A percentile compares a stretch with the other conserved stretches of the same genome.
Evolutionary conservation across 768 basidiomycete species (phyloP).

Genomic region (Flagelloscypha sp.): DNA sequence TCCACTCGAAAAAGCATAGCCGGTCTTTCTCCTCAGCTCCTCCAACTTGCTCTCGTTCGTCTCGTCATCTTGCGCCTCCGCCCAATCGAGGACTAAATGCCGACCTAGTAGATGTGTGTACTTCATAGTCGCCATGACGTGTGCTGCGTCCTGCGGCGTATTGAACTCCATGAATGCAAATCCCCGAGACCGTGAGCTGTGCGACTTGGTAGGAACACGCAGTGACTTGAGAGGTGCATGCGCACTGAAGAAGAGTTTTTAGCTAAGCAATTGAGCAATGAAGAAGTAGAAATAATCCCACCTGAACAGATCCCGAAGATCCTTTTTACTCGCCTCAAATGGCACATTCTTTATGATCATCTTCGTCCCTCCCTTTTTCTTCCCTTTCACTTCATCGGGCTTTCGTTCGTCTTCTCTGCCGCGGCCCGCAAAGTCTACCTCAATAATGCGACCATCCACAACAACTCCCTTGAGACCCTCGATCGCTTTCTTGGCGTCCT

Average conservation of each 20-base stretch:
- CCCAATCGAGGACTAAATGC: constrained; percentile 94
- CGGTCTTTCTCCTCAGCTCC: constrained; percentile 67
- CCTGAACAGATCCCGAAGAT: constrained; percentile 85
- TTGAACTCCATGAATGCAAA: constrained; percentile 97
- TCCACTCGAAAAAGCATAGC: constrained; percentile 66
- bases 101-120: constrained; percentile 95
- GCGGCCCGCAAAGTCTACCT: constrained; percentile 81
- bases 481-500: constrained; percentile 66
- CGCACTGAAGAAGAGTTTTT: constrained; percentile 37
- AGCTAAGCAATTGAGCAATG: too few relatives aligned
- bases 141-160: constrained; percentile 82
- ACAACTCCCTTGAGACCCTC: constrained; percentile 74
- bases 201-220: constrained; percentile 86
- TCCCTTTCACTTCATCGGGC: too few relatives aligned
- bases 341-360: constrained; percentile 98
- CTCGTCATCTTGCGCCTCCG: too few relatives aligned
- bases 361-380: constrained; percentile 53
- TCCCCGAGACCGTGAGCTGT: constrained; percentile 81
- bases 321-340: constrained; percentile 92
- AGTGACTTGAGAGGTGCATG: constrained; percentile 93
- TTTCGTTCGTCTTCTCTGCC: constrained; percentile 65
- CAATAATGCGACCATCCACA: constrained; percentile 79
- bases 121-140: constrained; percentile 75
- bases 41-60: constrained; percentile 75
- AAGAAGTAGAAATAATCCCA: constrained; percentile 33